Conservation (phyloP, 2,329 filamentous ascomycete genomes). For the Xylariales sp. region DNA sequence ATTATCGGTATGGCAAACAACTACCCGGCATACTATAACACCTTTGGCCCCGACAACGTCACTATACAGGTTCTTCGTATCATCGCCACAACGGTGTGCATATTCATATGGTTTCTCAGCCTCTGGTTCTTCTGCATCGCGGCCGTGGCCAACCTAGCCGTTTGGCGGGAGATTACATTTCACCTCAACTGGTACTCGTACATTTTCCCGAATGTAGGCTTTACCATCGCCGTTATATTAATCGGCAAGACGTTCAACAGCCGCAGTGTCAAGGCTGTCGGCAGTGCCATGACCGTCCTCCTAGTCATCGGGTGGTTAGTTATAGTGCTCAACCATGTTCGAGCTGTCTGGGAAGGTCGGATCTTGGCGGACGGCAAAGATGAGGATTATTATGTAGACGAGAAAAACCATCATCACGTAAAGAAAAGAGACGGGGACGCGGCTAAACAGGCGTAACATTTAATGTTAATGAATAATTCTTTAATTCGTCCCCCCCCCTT, state of each 20-base stretch:
- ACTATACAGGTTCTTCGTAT: conserved; percentile 52
- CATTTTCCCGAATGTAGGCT: conserved; percentile 74
- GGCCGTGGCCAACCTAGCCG: conserved; percentile 45
- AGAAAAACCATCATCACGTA: conserved; percentile 41
- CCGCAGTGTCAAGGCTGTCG: conserved; percentile 63
- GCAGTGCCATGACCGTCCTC: conserved; percentile 65
- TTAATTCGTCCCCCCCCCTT: background rate
- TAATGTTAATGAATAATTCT: background rate
- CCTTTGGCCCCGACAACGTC: conserved; percentile 44
- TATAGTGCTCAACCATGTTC: conserved; percentile 60
- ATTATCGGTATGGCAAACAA: conserved; percentile 59
- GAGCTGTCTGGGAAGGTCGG: conserved; percentile 62
- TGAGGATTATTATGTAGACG: conserved; percentile 57
- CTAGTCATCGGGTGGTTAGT: conserved; percentile 67
- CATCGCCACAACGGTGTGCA: conserved; percentile 55
- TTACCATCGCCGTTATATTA: conserved; percentile 69
- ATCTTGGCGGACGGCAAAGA: conserved; percentile 71
- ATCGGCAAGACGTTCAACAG: conserved; percentile 66
- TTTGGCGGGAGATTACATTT: conserved; percentile 50
- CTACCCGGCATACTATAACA: conserved; percentile 43
- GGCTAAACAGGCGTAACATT: conserved; percentile 39
- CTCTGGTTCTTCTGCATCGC: conserved; percentile 62
- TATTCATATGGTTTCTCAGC: conserved; percentile 61
- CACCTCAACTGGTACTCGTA: conserved; percentile 70
- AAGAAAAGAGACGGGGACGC: conserved; percentile 37